Evolutionary conservation across 2,329 filamentous ascomycete genomes (phyloP).

Genomic region (Fusarium devonianum): DNA sequence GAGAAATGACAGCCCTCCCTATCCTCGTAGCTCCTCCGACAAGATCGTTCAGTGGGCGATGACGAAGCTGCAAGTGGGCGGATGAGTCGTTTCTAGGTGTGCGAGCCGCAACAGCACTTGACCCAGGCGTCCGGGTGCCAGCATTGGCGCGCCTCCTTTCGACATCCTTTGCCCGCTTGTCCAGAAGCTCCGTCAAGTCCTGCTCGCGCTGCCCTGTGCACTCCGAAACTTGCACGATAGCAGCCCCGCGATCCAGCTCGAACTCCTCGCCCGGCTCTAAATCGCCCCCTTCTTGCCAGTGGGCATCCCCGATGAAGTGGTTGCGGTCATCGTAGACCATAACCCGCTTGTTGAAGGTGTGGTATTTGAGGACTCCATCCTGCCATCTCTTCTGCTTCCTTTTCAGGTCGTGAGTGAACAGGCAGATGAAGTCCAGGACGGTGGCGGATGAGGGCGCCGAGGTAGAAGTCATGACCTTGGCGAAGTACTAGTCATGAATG

Average conservation of each 20-base stretch:
- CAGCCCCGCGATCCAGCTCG: constrained; percentile 74
- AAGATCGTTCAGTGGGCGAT: constrained; percentile 53
- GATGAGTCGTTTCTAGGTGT: constrained; percentile 32
- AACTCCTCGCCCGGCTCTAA: constrained; percentile 85
- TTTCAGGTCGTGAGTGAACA: constrained; percentile 85
- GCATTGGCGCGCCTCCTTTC: constrained; percentile 56
- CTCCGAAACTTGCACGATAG: constrained; percentile 83
- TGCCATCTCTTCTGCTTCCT: constrained; percentile 94
- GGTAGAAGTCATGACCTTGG: constrained; percentile 25
- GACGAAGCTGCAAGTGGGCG: constrained; percentile 49
- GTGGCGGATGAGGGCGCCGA: constrained; percentile 61
- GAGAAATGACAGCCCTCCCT: constrained; percentile 45
- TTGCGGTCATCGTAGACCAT: constrained; percentile 88
- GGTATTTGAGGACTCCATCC: constrained; percentile 86
- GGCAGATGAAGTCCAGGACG: constrained; percentile 82
- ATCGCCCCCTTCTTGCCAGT: constrained; percentile 75
- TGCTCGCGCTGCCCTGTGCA: constrained; percentile 76
- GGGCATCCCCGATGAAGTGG: constrained; percentile 83
- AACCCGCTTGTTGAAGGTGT: constrained; percentile 87
- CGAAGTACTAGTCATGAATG: neutral
- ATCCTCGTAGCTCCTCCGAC: constrained; percentile 43
- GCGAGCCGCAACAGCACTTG: constrained; percentile 31
- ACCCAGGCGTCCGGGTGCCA: constrained; percentile 46
- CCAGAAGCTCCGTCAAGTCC: constrained; percentile 77
- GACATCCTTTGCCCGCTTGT: constrained; percentile 69